Evolutionary conservation across 768 basidiomycete genomes (phyloP).

Genomic region (Mycena belliarum): DNA sequence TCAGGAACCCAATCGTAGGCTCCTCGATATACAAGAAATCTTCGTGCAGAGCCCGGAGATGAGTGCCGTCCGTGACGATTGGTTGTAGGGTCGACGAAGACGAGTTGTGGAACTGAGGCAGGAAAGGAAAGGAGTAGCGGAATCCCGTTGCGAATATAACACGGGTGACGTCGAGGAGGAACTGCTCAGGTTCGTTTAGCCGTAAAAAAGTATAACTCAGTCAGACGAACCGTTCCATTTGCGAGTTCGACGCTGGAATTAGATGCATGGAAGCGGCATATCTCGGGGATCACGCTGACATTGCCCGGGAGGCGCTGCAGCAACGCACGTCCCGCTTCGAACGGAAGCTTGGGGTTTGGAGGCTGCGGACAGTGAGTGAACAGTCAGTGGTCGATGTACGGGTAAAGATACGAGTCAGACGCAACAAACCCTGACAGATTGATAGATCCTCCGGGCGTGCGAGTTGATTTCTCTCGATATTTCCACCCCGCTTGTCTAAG

Average conservation of each 20-base stretch:
- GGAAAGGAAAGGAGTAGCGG: constrained; percentile 34
- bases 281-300: constrained; percentile 29
- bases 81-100: constrained; percentile 14
- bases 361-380: not conserved
- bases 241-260: constrained; percentile 27
- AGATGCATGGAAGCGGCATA: constrained; percentile 28
- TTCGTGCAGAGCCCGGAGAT: constrained; percentile 30
- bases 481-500: constrained; percentile 23
- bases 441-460: constrained; percentile 25
- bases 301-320: constrained; percentile 25
- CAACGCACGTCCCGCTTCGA: constrained; percentile 6
- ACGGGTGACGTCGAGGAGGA: constrained; percentile 26
- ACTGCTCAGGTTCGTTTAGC: too few relatives aligned
- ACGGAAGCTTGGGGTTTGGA: constrained; percentile 17
- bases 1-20: constrained; percentile 31
- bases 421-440: constrained; percentile 15
- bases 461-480: constrained; percentile 29
- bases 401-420: not conserved
- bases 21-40: constrained; percentile 35
- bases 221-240: constrained; percentile 30
- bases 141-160: constrained; percentile 35
- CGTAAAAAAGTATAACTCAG: too few relatives aligned
- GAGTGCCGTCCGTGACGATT: constrained; percentile 30
- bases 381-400: not conserved
- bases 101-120: constrained; percentile 29